These are phyloP conservation scores for Filosporella fistucella DNA, from an alignment of 495 filamentous ascomycete genomes.

Conservation along the genomic window DNA sequence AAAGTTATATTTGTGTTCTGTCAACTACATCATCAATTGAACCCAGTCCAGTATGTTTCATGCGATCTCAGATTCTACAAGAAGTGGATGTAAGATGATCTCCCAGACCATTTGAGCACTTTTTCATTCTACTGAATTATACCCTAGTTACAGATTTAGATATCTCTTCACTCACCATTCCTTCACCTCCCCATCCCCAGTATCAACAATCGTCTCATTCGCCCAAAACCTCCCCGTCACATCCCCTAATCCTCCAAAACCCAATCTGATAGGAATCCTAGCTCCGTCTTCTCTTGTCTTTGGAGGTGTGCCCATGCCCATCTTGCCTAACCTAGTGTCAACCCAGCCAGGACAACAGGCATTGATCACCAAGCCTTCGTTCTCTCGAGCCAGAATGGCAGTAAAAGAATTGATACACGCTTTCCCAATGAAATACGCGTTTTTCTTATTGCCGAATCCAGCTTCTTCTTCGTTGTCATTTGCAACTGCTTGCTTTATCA, in stretches of 20 bases:
- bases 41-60: not conserved
- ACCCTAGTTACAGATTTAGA: not conserved
- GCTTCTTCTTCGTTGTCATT: conserved; percentile 2
- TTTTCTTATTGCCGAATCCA: not conserved
- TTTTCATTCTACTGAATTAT: not conserved
- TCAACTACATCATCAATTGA: not conserved
- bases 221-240: conserved; percentile 1
- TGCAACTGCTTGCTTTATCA: too few relatives aligned
- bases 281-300: not conserved
- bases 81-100: not conserved
- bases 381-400: not conserved
- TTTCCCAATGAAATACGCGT: not conserved
- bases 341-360: conserved; percentile 4
- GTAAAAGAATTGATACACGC: not conserved
- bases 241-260: not conserved
- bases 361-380: conserved; percentile 1
- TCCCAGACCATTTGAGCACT: not conserved
- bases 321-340: not conserved
- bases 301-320: not conserved
- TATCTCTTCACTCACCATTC: not conserved
- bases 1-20: not conserved
- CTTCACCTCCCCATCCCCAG: not conserved
- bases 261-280: conserved; percentile 3
- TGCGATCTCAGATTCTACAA: not conserved
- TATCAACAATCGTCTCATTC: not conserved